Conservation (phyloP, 257 asterid genomes). For the Fraxinus anomala region DNA sequence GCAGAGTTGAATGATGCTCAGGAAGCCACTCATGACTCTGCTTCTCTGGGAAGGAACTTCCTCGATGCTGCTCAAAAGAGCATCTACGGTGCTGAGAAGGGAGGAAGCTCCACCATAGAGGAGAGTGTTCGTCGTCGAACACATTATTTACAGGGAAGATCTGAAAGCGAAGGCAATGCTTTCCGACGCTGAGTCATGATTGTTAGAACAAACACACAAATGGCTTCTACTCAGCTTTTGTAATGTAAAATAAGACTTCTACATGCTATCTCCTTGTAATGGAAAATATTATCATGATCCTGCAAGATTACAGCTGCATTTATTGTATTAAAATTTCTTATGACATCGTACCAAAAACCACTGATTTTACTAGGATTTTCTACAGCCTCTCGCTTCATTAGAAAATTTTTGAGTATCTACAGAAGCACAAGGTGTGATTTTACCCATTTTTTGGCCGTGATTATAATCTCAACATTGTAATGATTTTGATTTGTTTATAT, state of each 20-base stretch:
- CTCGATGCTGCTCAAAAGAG: conserved; percentile 77
- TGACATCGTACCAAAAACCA: background rate
- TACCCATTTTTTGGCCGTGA: background rate
- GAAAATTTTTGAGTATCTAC: no score
- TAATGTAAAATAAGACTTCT: background rate
- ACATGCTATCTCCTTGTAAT: no score
- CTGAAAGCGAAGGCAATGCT: conserved; percentile 72
- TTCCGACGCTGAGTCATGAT: conserved; percentile 53
- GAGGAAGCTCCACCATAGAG: conserved; percentile 90
- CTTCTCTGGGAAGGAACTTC: conserved; percentile 67
- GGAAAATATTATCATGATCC: background rate
- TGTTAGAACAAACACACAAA: conserved; percentile 1
- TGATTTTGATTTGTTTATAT: background rate
- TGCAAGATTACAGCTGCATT: background rate
- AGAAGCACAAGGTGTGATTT: no score
- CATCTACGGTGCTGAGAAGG: conserved; percentile 88
- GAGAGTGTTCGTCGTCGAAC: conserved; percentile 93
- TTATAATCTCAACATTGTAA: background rate
- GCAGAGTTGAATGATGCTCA: conserved; percentile 76
- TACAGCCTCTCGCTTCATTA: no score
- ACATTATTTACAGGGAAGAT: conserved; percentile 73
- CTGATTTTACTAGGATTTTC: no score
- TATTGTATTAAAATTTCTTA: background rate
- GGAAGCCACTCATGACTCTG: conserved; percentile 55
- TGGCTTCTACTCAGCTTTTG: background rate